phyloP scores from a whole-genome alignment of 2,329 filamentous ascomycete genomes.

The Exophiala sp. region DNA sequence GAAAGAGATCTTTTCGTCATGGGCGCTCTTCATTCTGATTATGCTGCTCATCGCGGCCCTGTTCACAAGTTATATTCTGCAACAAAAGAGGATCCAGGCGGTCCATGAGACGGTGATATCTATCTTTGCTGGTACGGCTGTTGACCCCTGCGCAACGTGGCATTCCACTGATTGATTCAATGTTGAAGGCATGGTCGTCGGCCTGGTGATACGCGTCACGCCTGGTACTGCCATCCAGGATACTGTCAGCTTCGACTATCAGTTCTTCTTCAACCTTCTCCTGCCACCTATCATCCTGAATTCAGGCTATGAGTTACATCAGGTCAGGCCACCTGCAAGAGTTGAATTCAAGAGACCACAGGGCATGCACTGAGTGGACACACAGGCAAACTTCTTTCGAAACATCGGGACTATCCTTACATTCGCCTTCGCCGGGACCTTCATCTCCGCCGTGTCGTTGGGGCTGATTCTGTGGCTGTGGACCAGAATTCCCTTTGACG shows the following conservation, averaged over 20 bases:
- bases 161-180: conserved; percentile 3
- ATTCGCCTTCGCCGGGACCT: conserved; percentile 94
- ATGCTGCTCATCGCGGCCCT: conserved; percentile 88
- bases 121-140: conserved; percentile 75
- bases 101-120: conserved; percentile 97
- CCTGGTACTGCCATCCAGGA: conserved; percentile 78
- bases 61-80: conserved; percentile 93
- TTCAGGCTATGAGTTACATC: conserved; percentile 93
- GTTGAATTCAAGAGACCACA: neutral
- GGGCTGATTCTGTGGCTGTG: conserved; percentile 84
- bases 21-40: conserved; percentile 95
- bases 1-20: conserved; percentile 92
- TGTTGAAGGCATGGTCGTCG: conserved; percentile 79
- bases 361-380: no score
- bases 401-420: conserved; percentile 97
- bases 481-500: conserved; percentile 78
- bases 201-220: conserved; percentile 75
- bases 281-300: conserved; percentile 97
- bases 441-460: conserved; percentile 92
- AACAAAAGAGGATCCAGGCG: conserved; percentile 93
- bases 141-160: neutral
- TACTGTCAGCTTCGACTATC: conserved; percentile 93
- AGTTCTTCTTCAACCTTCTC: conserved; percentile 98
- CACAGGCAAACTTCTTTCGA: conserved; percentile 86
- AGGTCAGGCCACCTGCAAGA: conserved; percentile 43